Percentiles rank a stretch among this genome's conserved stretches.
Evolutionary conservation across 306 rosid genomes (phyloP).

Genomic region (Cucumis cinereus): DNA sequence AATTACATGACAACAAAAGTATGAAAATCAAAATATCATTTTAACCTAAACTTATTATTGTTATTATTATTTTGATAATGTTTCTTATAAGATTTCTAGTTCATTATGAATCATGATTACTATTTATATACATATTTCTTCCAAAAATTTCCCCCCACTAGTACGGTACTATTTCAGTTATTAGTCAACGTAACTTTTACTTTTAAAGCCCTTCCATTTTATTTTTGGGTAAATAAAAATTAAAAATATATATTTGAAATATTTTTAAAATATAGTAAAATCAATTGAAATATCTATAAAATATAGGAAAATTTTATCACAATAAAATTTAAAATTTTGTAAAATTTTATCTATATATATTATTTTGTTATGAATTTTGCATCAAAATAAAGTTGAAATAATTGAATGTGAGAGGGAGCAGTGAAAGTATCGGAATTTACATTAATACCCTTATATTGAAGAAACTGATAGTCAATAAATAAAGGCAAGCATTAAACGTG

Average conservation of each 20-base stretch:
- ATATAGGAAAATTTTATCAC: too few species aligned
- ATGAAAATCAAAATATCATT: too few species aligned
- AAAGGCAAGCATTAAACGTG: too few species aligned
- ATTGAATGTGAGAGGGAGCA: not conserved
- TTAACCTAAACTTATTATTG: not conserved
- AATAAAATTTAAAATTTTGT: too few species aligned
- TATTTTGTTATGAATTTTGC: not conserved
- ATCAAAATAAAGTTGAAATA: not conserved
- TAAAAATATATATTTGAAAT: too few species aligned
- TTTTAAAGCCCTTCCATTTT: not conserved
- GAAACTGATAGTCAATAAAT: not conserved
- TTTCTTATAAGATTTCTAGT: not conserved
- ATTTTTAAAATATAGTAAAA: too few species aligned
- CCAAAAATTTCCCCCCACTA: not conserved
- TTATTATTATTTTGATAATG: not conserved
- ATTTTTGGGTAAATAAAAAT: too few species aligned
- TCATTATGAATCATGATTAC: not conserved
- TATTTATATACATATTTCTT: not conserved
- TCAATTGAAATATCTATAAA: too few species aligned
- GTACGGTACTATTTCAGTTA: not conserved
- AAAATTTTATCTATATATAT: too few species aligned
- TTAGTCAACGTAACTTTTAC: not conserved
- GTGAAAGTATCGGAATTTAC: not conserved
- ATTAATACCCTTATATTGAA: not conserved
- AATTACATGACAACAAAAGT: too few species aligned